Base-by-base conservation (phyloP, 208 protist genomes). In the Leptomonas pyrrhocoris region DNA sequence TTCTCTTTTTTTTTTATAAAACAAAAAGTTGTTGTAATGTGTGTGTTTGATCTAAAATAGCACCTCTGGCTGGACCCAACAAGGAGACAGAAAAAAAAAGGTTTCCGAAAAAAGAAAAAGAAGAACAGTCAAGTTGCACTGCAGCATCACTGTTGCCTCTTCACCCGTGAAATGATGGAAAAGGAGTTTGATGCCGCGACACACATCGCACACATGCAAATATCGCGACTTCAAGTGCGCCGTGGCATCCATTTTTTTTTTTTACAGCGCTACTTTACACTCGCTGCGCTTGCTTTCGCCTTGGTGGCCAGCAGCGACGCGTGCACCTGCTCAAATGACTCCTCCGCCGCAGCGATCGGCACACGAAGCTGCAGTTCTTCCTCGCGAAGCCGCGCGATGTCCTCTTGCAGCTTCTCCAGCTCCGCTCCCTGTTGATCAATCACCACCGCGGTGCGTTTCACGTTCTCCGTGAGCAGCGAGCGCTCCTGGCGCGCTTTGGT, bases 321-420 rank as follows among this genome's bases (percentile, higher is more conserved):
- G 66, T 95, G 89, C 31, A 86, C 86, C 38, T 86, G 75, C 79
- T 90, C 85, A 61, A 92, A 95, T 9, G 86, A 86, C 65, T 89
- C 80, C 49, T 93, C 87, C 18, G 80, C 56, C 18, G 81, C 78
- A 18, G 81, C 79, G 18, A 83, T 60, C 16, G 85, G 83, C 43
- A 77, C 58, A 7, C 65, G 73, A 54, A 95, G 67, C 13, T 56
- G 45, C 48, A 42, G 60, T 60, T 87, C 80, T 36, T 86, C 77
- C 34, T 58, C 50, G 16, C 66, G 80, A 38, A 95, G 77, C 21
- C 43, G 79, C 19, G 59, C 71, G 43, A 95, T 77, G 58, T 84
- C 74, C 13, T 53, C 34, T 36, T 70, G 79, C 27, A 95, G 72
- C 28, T 46, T 54, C 36, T 81, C 69, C 48, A 95, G 59, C 73